Evolutionary conservation across 2,329 filamentous ascomycete species (phyloP), one percentile per base, ranked within the genome.

Genomic region (Xylaria sp.): DNA sequence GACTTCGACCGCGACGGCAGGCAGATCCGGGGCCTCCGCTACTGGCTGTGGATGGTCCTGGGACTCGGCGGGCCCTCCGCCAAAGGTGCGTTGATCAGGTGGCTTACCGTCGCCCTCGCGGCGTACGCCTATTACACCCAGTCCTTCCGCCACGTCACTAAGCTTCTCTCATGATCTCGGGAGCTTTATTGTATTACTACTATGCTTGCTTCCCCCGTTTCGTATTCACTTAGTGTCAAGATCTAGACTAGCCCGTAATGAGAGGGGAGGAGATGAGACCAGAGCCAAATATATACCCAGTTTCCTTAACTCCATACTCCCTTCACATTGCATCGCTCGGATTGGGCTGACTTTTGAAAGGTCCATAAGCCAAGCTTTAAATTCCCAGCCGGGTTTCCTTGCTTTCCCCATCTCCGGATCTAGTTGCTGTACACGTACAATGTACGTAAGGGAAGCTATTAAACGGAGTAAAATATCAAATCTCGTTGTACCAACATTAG

Each of bases 1-100:
- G 83, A 89, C 78, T 92, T 92, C 76, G 87, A 90, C 78, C 86
- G 90, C 73, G 79, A 85, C 65, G 88, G 89, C 70, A 82, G 82
- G 39, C 81, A 84, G 64, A 76, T 85, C 71, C 82, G 80, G 68
- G 86, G 88, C 0, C 53, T 87, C 3, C 78, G 76, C 50, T 90
- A 90, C 78, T 90, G 87, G 85, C 1, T 84, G 21, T 76, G 81
- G 67, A 75, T 89, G 48, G 62, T 89, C 39, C 69, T 86, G 19
- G 80, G 84, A 7, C 81, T 90, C 47, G 88, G 88, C 42, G 82
- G 83, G 34, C 81, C 81, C 68, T 80, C 81, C 66, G 78, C 78
- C 34, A 84, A 84, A 81, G 83, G 83, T 78, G 83, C 83, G 78
- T 81, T 87, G 62, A 9, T 85, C 64, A 81, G 86, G 73, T 89